Conservation (phyloP, 495 filamentous ascomycete species). For the Penicillium atrosanguineum region DNA sequence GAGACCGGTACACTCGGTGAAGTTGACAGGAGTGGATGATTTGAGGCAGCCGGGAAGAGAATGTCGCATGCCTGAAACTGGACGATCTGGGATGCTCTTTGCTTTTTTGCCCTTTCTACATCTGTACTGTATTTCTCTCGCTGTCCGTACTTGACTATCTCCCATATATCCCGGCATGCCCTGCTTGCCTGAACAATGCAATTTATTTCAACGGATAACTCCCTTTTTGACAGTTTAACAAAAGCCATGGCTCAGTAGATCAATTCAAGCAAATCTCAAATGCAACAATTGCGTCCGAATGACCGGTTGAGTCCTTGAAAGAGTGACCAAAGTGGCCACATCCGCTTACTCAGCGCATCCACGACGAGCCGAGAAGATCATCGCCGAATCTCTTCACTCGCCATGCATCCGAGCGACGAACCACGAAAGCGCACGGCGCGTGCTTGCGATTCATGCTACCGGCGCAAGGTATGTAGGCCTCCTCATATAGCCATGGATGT, state of each 20-base stretch:
- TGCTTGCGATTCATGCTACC: slow-evolving; percentile 52
- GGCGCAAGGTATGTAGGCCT: slow-evolving; percentile 37
- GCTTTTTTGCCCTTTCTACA: background rate
- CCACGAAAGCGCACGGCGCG: slow-evolving; percentile 33
- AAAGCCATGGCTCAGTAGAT: background rate
- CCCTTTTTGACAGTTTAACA: background rate
- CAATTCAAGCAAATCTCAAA: background rate
- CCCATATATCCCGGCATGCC: background rate
- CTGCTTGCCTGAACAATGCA: background rate
- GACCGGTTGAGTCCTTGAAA: too few relatives aligned
- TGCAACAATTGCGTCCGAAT: background rate
- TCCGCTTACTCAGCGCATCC: slow-evolving; percentile 18
- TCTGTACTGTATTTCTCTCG: background rate
- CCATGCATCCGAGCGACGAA: slow-evolving; percentile 18
- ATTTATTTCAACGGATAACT: background rate
- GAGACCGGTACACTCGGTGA: background rate
- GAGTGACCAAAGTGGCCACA: background rate
- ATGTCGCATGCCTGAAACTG: background rate
- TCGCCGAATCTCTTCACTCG: background rate
- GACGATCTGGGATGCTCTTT: background rate
- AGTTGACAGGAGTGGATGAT: background rate
- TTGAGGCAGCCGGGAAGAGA: background rate
- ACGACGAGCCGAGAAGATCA: background rate
- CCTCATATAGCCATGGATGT: background rate
- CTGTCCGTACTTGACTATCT: background rate